Evolutionary conservation across 345 rosid species (phyloP), one percentile per base, ranked within the genome.

Genomic region (Gossypium ekmanianum): DNA sequence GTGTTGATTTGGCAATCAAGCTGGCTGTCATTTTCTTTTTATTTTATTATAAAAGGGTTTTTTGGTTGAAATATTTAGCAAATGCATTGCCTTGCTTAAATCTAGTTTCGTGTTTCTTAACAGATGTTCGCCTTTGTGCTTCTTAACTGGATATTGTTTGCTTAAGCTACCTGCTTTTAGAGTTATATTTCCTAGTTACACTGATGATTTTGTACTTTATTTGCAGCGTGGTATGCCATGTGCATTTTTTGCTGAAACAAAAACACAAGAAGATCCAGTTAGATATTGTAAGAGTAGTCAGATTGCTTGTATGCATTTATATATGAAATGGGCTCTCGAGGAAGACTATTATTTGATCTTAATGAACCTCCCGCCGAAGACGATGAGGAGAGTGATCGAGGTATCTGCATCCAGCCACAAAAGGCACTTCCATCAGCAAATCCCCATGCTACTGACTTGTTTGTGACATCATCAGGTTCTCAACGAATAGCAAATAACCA

Each of bases 341-440:
- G 97, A 84, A 90, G 84, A 88, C 81, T 80, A 59, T 77, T 93
- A 77, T 93, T 96, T 90, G 99, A 96, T 89, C 98, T 96, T 88
- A 96, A 96, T 84, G 99, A 96, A 83, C 93, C 90, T 77, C 98
- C 99, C 20, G 80, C 85, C 20, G 94, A 89, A 71, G 94, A 90
- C 73, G 90, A 84, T 16, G 97, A 83, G 81, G 91, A 83, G 75
- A 81, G 63, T 78, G 91, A 88, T 69, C 57, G 51, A 77, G 77
- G 78, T 41, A 50, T 79, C 80, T 77, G 84, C 81, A 80, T 72
- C 74, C 91, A 77, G 81, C 92, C 97, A 8, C 92, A 91, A 45
- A 86, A 79, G 81, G 80, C 87, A 72, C 83, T 78, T 66, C 90
- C 92, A 45, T 79, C 88, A 61, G 39, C 81, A 74, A 87, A 83